Base-by-base conservation (phyloP, 768 basidiomycete genomes). In the Pleurotus tuber-regium region DNA sequence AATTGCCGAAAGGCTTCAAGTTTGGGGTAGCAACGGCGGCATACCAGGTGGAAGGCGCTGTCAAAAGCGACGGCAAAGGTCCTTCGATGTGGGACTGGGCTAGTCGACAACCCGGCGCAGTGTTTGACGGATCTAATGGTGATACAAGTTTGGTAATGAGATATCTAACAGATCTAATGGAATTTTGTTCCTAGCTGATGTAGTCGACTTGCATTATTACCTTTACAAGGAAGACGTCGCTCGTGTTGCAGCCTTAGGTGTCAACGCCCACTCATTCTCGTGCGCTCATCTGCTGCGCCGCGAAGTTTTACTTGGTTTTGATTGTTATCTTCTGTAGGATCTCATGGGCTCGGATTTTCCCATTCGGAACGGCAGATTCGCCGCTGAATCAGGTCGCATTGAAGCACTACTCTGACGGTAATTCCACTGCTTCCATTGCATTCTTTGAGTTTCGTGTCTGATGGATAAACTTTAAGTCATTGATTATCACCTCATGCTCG, bases 231-330 rank as follows among this genome's bases (percentile, higher is more conserved):
- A 76, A 60, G 78, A 79, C 54, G 68, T 73, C 3, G 68, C 75
- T 1, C 63, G 80, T n/a, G 66, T 76, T 4, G 74, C 75, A 43
- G 74, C 77, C 1, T 64, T 80, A 26, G 80, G 79, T 19, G 62
- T 78, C 11, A 82, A 77, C 53, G 75, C 75, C 4, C 75, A 78
- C 59, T 78, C 77, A 5, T 75, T 81, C 55, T 79, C 77, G 76
- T 77, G 51, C 46, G 72, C 61, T 12, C 1, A 10, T 51, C 31
- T 28, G n/a, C n/a, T n/a, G n/a, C n/a, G n/a, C n/a, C n/a, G n/a
- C n/a, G n/a, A n/a, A n/a, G n/a, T n/a, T n/a, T n/a, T n/a, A n/a
- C n/a, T n/a, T n/a, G n/a, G n/a, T n/a, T n/a, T n/a, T n/a, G n/a
- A n/a, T n/a, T n/a, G n/a, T n/a, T n/a, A n/a, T n/a, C n/a, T n/a